Percentiles rank a stretch among this genome's conserved stretches.
phyloP scores from a whole-genome alignment of 1,284 basidiomycete genomes.

The Leccinum solheimii region DNA sequence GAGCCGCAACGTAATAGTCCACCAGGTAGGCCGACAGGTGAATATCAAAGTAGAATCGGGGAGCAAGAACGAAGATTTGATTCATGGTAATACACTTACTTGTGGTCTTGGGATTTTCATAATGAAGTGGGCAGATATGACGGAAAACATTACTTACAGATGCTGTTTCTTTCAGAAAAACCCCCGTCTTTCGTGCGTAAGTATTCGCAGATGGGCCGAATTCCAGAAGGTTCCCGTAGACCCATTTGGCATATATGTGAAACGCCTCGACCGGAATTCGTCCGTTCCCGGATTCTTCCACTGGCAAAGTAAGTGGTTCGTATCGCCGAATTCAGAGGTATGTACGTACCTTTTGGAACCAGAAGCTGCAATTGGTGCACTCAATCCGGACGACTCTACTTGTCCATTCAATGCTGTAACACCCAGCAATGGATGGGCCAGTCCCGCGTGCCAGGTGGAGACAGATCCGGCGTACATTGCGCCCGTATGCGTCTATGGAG shows the following conservation, averaged over 20 bases:
- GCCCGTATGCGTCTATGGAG: background rate
- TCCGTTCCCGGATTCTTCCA: background rate
- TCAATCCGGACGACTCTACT: background rate
- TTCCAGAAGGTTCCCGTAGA: background rate
- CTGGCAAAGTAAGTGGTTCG: background rate
- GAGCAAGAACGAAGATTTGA: too few relatives aligned
- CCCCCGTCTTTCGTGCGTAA: background rate
- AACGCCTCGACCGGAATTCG: background rate
- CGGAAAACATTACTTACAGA: too few relatives aligned
- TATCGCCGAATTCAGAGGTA: background rate
- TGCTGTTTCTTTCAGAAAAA: background rate
- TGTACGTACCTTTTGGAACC: too few relatives aligned
- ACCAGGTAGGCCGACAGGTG: background rate
- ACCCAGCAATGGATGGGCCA: background rate
- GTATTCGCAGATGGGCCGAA: background rate
- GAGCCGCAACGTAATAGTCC: background rate
- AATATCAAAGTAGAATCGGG: too few relatives aligned
- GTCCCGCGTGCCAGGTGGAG: background rate
- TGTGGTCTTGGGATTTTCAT: background rate
- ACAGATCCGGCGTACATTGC: background rate
- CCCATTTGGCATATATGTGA: background rate
- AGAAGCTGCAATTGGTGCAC: too few relatives aligned
- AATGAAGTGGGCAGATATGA: background rate
- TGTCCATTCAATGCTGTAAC: background rate
- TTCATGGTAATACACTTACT: too few relatives aligned